Evolutionary conservation across 345 rosid species (phyloP).

Genomic region (Draba incana): DNA sequence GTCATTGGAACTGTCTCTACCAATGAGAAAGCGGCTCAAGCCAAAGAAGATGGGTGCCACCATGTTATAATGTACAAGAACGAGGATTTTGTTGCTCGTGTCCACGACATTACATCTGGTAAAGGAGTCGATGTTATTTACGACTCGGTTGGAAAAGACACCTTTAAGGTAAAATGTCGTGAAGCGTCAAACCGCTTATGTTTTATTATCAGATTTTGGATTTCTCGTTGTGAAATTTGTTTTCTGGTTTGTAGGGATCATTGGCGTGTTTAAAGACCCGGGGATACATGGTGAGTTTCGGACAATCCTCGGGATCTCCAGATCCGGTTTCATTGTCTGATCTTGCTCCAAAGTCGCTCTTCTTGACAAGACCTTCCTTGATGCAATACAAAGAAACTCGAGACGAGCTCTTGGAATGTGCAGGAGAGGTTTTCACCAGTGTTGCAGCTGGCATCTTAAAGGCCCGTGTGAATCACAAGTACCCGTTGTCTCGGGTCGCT

Average conservation of each 20-base stretch:
- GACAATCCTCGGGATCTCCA: slow-evolving; percentile 81
- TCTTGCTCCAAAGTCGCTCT: slow-evolving; percentile 71
- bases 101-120: slow-evolving; percentile 78
- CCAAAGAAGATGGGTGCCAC: slow-evolving; percentile 92
- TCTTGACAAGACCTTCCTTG: slow-evolving; percentile 79
- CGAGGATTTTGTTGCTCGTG: slow-evolving; percentile 78
- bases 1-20: slow-evolving; percentile 90
- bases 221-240: background rate
- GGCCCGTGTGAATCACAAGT: slow-evolving; percentile 72
- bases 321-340: slow-evolving; percentile 81
- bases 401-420: slow-evolving; percentile 75
- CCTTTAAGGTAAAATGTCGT: slow-evolving; percentile 60
- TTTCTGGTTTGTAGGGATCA: slow-evolving; percentile 60
- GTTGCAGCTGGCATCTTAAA: slow-evolving; percentile 61
- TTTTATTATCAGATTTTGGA: background rate
- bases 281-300: slow-evolving; percentile 86
- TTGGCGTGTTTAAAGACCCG: slow-evolving; percentile 73
- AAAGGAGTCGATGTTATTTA: slow-evolving; percentile 88
- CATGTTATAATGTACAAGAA: slow-evolving; percentile 73
- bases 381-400: slow-evolving; percentile 70
- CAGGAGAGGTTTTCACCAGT: slow-evolving; percentile 71
- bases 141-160: slow-evolving; percentile 93
- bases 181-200: background rate
- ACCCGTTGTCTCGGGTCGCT: slow-evolving; percentile 72
- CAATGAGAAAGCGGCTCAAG: slow-evolving; percentile 87